Base-by-base conservation (phyloP, 176 grass and related monocot species). In the Oryza australiensis region DNA sequence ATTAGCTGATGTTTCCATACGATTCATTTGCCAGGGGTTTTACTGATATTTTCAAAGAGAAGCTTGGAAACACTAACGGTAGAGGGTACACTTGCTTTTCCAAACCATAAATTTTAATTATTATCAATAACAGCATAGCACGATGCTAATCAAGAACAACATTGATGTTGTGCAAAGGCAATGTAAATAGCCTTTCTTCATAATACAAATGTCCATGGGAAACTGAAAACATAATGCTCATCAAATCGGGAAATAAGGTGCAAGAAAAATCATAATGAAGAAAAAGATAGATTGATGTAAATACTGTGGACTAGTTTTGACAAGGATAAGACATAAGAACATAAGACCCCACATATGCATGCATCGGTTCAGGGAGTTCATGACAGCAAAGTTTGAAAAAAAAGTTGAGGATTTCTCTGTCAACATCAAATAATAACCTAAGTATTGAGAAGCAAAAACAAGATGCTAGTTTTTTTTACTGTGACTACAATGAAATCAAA, bases 361-460 rank as follows among this genome's bases (percentile, higher is more conserved):
- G 41, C 8, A 11, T 63, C 46, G 12, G 26, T 34, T 87, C 43
- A 74, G 63, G 9, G 76, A 42, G 65, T 38, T 75, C 38, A 69
- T 70, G 18, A 66, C 81, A 80, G 28, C 27, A 80, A 84, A 62
- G 15, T 48, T 70, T 35, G 38, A 23, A 60, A 38, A 60, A 57
- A 2, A 53, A 53, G 9, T 53, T 76, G 27, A 33, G 30, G 18
- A 75, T 60, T 62, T 73, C 12, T 43, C 42, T 24, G 62, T 80
- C 69, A 29, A 60, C 29, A 38, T 20, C 45, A 64, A 43, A 72
- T 66, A 43, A 70, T 60, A 34, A 66, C 46, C 14, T 49, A 15
- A 68, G 49, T 74, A 45, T 74, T 66, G 23, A 62, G 66, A 33
- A 68, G 78, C 18, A 77, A 43, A 80, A 77, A 45, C 34, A 82